Conservation (phyloP, 805 yeast species). For the Candida chilensis region DNA sequence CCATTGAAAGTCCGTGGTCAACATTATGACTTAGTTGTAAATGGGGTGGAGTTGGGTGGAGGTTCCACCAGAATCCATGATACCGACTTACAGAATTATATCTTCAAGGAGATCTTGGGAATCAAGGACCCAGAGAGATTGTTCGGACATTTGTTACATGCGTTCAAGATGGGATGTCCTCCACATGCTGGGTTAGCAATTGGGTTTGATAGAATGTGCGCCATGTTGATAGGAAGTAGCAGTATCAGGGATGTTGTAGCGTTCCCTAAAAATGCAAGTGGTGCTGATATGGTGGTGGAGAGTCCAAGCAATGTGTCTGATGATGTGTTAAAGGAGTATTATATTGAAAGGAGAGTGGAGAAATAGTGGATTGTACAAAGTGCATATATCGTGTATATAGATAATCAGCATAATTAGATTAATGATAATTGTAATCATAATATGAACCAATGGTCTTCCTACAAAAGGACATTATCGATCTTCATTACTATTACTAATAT, state of each 20-base stretch:
- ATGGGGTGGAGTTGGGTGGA: slow-evolving; percentile 96
- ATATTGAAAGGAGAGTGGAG: slow-evolving; percentile 15
- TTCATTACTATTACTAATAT: no score
- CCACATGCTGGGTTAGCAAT: slow-evolving; percentile 98
- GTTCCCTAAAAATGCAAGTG: slow-evolving; percentile 88
- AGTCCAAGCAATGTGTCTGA: slow-evolving; percentile 66
- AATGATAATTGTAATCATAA: no score
- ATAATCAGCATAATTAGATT: slow-evolving; percentile 1
- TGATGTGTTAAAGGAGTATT: slow-evolving; percentile 44
- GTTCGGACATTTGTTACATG: slow-evolving; percentile 81
- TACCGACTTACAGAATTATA: slow-evolving; percentile 61
- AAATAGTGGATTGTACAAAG: no score
- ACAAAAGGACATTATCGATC: no score
- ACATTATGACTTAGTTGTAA: slow-evolving; percentile 88
- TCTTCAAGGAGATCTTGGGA: slow-evolving; percentile 56
- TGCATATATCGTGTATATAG: no score
- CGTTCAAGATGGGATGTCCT: slow-evolving; percentile 88
- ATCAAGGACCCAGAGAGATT: slow-evolving; percentile 49
- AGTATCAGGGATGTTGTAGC: slow-evolving; percentile 92
- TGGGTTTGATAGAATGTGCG: slow-evolving; percentile 89
- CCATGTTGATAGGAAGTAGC: slow-evolving; percentile 71
- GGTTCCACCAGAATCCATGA: slow-evolving; percentile 96
- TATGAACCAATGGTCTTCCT: no score
- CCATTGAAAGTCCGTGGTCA: slow-evolving; percentile 74
- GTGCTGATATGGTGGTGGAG: slow-evolving; percentile 79